These are phyloP conservation scores for Heterobasidion occidentale DNA, from an alignment of 1,284 basidiomycete genomes.

Conservation along the genomic window DNA sequence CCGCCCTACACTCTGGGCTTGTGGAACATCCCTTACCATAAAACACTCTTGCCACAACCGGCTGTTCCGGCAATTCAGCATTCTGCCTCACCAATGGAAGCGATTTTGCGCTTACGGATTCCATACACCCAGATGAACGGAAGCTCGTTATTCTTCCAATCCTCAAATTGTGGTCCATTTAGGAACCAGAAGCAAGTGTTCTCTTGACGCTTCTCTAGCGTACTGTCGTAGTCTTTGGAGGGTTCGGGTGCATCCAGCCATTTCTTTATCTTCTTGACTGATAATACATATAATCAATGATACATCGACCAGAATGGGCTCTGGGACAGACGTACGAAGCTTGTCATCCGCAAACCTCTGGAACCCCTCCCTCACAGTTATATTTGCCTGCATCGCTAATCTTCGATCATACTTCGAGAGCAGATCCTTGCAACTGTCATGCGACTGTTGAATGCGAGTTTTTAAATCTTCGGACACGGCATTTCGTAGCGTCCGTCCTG, in stretches of 20 bases:
- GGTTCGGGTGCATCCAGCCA: background rate
- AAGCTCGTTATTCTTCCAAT: background rate
- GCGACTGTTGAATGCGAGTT: background rate
- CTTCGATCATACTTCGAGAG: background rate
- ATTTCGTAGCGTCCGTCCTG: background rate
- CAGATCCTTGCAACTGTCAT: background rate
- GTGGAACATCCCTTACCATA: background rate
- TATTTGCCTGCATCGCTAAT: background rate
- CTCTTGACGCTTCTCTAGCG: background rate
- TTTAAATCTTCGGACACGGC: background rate
- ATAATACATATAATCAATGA: background rate
- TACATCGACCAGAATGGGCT: background rate
- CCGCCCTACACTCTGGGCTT: background rate
- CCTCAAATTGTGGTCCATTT: background rate
- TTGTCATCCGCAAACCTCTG: background rate
- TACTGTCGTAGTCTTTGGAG: background rate
- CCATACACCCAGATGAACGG: background rate
- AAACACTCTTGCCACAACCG: background rate
- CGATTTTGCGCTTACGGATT: background rate
- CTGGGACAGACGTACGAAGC: background rate
- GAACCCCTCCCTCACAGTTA: background rate
- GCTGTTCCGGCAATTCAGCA: background rate
- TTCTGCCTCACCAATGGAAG: background rate
- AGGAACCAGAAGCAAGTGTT: background rate
- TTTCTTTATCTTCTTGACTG: background rate